Percentiles rank a stretch among this genome's conserved stretches.
These are phyloP conservation scores for Phytophthora foliorum DNA, from an alignment of 352 stramenopile genomes.

Conservation along the genomic window DNA sequence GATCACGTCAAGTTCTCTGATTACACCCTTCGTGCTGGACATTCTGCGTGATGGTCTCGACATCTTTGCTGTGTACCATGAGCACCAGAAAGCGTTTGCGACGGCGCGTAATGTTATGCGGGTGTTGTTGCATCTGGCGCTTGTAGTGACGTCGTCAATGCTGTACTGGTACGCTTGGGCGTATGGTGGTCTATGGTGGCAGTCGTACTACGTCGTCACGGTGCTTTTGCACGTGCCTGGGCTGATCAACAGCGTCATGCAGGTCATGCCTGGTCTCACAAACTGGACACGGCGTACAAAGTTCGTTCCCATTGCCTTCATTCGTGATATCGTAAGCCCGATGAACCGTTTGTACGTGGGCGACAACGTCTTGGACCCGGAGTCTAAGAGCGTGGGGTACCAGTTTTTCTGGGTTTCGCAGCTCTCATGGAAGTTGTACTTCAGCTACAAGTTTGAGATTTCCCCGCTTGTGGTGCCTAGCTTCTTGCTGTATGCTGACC, in stretches of 20 bases:
- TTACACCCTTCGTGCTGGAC: conserved; percentile 91
- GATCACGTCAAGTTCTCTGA: conserved; percentile 93
- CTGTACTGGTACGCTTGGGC: conserved; percentile 89
- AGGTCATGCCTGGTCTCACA: conserved; percentile 79
- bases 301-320: conserved; percentile 67
- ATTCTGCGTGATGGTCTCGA: conserved; percentile 95
- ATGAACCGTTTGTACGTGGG: conserved; percentile 97
- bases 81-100: conserved; percentile 47
- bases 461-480: conserved; percentile 95
- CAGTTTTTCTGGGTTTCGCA: conserved; percentile 96
- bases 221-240: conserved; percentile 76
- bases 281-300: conserved; percentile 85
- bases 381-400: conserved; percentile 91
- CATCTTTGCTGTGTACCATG: conserved; percentile 83
- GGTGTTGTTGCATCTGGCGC: conserved; percentile 77
- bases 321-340: conserved; percentile 92
- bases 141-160: conserved; percentile 71
- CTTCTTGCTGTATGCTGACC: conserved; percentile 97
- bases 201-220: conserved; percentile 64
- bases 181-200: conserved; percentile 68
- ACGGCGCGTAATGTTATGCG: conserved; percentile 91
- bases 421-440: conserved; percentile 97
- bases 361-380: conserved; percentile 96
- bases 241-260: conserved; percentile 77
- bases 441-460: conserved; percentile 99